Percentiles rank a stretch among this genome's conserved stretches.
Evolutionary conservation across 1,284 basidiomycete genomes (phyloP).

Genomic region (Veloboletus limbatus): DNA sequence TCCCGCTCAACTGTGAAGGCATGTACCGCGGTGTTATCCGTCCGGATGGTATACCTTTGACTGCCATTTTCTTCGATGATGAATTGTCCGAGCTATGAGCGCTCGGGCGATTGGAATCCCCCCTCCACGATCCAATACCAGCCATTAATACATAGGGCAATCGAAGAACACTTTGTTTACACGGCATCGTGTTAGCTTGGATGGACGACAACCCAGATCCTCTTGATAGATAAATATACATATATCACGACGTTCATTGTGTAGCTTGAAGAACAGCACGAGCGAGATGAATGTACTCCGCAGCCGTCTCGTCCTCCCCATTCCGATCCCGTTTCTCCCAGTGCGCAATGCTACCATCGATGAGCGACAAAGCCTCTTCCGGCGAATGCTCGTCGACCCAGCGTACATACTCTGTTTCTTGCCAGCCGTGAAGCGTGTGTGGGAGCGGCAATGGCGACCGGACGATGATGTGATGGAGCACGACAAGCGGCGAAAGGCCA

Average conservation of each 20-base stretch:
- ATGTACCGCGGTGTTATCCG: slow-evolving; percentile 80
- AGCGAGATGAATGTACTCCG: slow-evolving; percentile 65
- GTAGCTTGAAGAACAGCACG: slow-evolving; percentile 51
- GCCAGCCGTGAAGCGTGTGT: slow-evolving; percentile 86
- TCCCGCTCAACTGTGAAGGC: slow-evolving; percentile 69
- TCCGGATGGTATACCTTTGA: slow-evolving; percentile 62
- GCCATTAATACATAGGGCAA: too few species aligned
- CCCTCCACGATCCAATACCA: not conserved
- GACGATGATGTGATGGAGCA: slow-evolving; percentile 91
- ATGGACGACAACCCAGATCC: too few species aligned
- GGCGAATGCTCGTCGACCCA: slow-evolving; percentile 81
- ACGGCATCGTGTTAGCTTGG: too few species aligned
- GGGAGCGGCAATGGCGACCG: slow-evolving; percentile 83
- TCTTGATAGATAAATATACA: too few species aligned
- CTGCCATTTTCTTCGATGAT: slow-evolving; percentile 77
- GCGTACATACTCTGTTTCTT: slow-evolving; percentile 87
- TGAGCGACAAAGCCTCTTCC: slow-evolving; percentile 66
- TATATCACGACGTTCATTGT: slow-evolving; percentile 14
- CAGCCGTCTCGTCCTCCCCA: slow-evolving; percentile 43
- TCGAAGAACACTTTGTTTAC: not conserved
- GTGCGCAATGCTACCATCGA: slow-evolving; percentile 66
- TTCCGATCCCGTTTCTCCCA: slow-evolving; percentile 68
- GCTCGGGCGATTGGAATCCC: not conserved
- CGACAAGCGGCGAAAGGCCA: slow-evolving; percentile 77
- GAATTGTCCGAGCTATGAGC: slow-evolving; percentile 34